Conservation (phyloP, 208 protist species). For the Naegleria lovaniensis region DNA sequence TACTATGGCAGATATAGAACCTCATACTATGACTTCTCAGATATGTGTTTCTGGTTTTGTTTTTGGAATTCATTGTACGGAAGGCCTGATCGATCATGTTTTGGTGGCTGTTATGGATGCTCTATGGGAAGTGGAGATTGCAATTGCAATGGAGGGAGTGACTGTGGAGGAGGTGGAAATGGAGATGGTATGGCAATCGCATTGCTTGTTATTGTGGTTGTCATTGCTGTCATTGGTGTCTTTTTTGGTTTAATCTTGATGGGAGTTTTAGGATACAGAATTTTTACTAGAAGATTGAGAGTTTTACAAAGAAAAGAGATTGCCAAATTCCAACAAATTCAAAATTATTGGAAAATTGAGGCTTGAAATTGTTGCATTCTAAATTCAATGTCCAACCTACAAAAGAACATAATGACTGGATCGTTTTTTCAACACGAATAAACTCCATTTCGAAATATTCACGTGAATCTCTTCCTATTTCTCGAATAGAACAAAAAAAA, state of each 20-base stretch:
- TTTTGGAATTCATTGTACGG: neutral
- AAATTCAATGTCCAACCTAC: too few species aligned
- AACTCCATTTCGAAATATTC: neutral
- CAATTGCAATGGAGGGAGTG: neutral
- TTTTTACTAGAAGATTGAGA: neutral
- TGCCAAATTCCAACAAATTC: neutral
- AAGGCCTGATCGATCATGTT: neutral
- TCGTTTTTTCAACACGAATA: too few species aligned
- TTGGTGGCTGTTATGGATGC: neutral
- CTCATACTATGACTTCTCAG: neutral
- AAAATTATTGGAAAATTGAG: neutral
- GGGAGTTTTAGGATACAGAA: neutral
- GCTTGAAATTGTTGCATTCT: too few species aligned
- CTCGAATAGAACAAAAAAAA: neutral
- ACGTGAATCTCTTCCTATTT: neutral
- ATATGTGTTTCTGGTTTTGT: neutral
- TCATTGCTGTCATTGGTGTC: neutral
- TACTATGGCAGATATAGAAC: neutral
- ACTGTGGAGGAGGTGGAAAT: neutral
- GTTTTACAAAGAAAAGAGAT: neutral
- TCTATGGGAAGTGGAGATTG: neutral
- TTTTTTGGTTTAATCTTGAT: neutral
- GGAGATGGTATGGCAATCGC: neutral
- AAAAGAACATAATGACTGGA: too few species aligned
- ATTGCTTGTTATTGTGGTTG: neutral